Evolutionary conservation across 305 asterid genomes (phyloP), one percentile per base, ranked within the genome.

Genomic region (Stenogyne calaminthoides): DNA sequence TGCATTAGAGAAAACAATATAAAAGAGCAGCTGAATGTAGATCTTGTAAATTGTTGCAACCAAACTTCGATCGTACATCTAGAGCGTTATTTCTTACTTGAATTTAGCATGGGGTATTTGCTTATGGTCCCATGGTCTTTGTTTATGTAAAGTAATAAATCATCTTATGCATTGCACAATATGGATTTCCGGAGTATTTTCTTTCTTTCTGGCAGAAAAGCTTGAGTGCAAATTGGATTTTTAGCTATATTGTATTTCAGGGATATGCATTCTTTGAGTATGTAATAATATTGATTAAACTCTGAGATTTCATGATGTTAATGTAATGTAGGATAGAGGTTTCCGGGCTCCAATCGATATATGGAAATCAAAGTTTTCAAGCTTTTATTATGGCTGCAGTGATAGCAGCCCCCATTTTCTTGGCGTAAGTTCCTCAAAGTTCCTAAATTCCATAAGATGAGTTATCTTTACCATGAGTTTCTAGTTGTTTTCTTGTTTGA

Each of bases 311-410:
- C 69, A 69, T 75, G 69, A 51, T 77, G 71, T 55, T 80, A 54
- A 66, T 74, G 64, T 67, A 42, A 57, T 81, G 83, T 73, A 95
- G 99, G 90, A 76, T 78, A 81, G 88, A 47, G 77, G 83, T 80
- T 67, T 77, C 78, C 96, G 84, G 78, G 86, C 82, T 58, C 92
- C 89, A 70, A 69, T 95, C 64, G 96, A 95, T 85, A 84, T 95
- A 78, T 95, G 99, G 99, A 88, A 93, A 76, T 95, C 99, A 59
- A 82, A 90, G 78, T 88, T 75, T 80, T 85, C 99, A 57, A 82
- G 81, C 78, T 85, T 81, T 37, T 95, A 95, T 82, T 84, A 88
- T 68, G 97, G 98, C 40, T 95, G 99, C 92, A 91, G 99, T 67
- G 87, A 88, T 57, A 84, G 93, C 87, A 88, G 90, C 70, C 91